Evolutionary conservation across 768 basidiomycete species (phyloP), one percentile per base, ranked within the genome.

Genomic region (Lactifluus rugatus): DNA sequence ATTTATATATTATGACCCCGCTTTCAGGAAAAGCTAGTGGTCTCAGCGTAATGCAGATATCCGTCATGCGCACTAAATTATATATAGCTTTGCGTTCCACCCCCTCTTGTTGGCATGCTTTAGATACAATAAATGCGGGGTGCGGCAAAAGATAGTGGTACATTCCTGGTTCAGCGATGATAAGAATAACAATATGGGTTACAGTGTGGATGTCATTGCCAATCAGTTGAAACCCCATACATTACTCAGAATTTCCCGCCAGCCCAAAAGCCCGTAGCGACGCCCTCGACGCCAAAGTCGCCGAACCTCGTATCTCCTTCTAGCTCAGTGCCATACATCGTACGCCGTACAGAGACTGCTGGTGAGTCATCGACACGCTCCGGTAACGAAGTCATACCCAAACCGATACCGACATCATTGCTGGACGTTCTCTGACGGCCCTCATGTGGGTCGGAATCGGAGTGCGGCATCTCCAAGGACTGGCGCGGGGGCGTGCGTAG

Each of bases 241-340:
- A n/a, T n/a, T 31, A 50, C 58, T 69, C 54, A 79, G 63, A 75
- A 78, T 52, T 73, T 72, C 50, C 76, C 76, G 45, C 76, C 75
- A 0, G 78, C 69, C 85, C 87, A 89, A 66, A 84, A 88, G 6
- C 80, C 79, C 48, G 78, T 78, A n/a, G 84, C 84, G 56, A 89
- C 81, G 13, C 87, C 84, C 66, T 87, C 84, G 25, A 87, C 75
- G 39, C 88, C 88, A 67, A 89, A 90, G 70, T 90, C 88, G 5
- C 88, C 88, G 67, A 91, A 91, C 51, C 88, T 80, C n/a, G 84
- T 84, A 66, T 90, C 87, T 32, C 74, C 74, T n/a, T 88, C 87
- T 44, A 89, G 71, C 70, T 90, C 88, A 0, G 88, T 90, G 8
- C 88, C 88, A 68, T 89, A 90, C 83, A 90, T 87, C 5, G 88